Percentiles rank a stretch among this genome's conserved stretches.
Conservation (phyloP, 1,284 basidiomycete genomes). For the Trametes sp. region DNA sequence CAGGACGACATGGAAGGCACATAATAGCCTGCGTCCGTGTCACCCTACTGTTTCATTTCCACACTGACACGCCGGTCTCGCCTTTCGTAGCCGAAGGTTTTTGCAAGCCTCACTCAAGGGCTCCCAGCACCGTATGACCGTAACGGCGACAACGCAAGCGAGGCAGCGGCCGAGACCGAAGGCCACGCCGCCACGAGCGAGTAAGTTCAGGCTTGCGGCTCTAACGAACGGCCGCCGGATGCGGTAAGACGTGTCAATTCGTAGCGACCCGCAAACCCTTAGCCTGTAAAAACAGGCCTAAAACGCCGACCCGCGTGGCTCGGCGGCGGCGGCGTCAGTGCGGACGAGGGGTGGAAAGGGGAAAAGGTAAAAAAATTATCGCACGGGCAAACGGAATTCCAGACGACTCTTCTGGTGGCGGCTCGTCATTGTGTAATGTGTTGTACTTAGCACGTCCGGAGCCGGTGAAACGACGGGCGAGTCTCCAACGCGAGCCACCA, state of each 20-base stretch:
- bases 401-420: slow-evolving; percentile 5
- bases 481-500: slow-evolving; percentile 11
- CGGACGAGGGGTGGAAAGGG: neutral
- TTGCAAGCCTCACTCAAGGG: too few species aligned
- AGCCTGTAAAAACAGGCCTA: neutral
- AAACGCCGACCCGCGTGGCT: neutral
- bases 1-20: neutral
- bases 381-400: neutral
- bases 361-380: neutral
- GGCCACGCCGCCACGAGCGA: neutral
- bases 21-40: too few species aligned
- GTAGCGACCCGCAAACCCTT: neutral
- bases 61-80: too few species aligned
- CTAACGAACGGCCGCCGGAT: neutral
- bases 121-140: too few species aligned
- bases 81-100: too few species aligned
- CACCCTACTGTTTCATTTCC: too few species aligned
- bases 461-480: slow-evolving; percentile 7
- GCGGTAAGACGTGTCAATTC: neutral
- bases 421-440: neutral
- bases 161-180: neutral
- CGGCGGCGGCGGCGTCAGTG: neutral
- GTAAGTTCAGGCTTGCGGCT: neutral
- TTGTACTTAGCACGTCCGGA: neutral
- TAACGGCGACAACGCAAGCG: neutral